Evolutionary conservation across 257 asterid genomes (phyloP), one percentile per base, ranked within the genome.

Genomic region (Mentha longifolia): DNA sequence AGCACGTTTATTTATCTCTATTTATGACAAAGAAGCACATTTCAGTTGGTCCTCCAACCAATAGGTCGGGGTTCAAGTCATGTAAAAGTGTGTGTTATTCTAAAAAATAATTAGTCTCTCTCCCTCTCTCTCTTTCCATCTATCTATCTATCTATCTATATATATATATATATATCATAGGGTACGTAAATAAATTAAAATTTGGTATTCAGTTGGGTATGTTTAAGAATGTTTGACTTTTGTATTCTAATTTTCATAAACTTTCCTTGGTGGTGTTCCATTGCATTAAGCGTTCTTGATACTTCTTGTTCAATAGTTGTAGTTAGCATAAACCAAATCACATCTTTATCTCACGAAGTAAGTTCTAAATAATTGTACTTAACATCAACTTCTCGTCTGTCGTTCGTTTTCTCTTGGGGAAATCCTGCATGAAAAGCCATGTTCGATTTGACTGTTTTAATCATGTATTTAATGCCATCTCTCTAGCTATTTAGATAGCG

Each of bases 151-250:
- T n/a, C n/a, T n/a, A n/a, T 3, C 0, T 33, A 33, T 0, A 33
- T 3, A 35, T 35, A 45, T 57, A 45, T 57, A 22, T 3, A 33
- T 28, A 28, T 28, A 28, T 35, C 15, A 59, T 39, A 42, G 33
- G n/a, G 16, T 42, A 47, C 6, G 13, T 37, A 43, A 28, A 54
- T 12, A 10, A 49, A 52, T 70, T 58, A 49, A 67, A 13, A 2
- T 16, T 54, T 9, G 13, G 43, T 67, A 49, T 66, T 31, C 54
- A 25, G 39, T 70, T 49, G 12, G 31, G 39, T 16, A 30, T 43
- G 66, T 43, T 28, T 25, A 28, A 56, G 14, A 59, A 35, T 41
- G 75, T 50, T 63, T 61, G 39, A 13, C 61, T 30, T 54, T 45
- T 70, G 7, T 13, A 20, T 43, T 15, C 51, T 58, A 12, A 52